Conservation (phyloP, 1,284 basidiomycete species). For the Coriolopsis trogii region DNA sequence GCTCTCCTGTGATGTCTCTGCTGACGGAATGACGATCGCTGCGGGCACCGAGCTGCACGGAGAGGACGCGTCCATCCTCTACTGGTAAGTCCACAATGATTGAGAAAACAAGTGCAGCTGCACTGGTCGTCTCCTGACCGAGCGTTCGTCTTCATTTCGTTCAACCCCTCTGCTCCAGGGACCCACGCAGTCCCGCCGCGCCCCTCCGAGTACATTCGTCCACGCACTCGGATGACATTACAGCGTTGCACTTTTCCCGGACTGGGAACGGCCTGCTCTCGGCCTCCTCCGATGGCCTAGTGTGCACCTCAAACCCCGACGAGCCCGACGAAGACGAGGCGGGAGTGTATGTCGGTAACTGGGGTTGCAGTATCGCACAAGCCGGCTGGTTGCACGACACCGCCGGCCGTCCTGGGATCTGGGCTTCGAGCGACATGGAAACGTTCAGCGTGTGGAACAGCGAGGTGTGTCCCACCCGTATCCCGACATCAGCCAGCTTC, state of each 20-base stretch:
- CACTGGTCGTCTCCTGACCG: no score
- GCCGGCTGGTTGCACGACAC: slow-evolving; percentile 61
- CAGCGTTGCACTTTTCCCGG: slow-evolving; percentile 58
- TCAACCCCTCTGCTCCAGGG: slow-evolving; percentile 46
- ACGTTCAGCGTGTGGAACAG: slow-evolving; percentile 76
- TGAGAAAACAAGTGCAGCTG: no score
- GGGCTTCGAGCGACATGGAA: slow-evolving; percentile 85
- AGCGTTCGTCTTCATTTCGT: neutral
- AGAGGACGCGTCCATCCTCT: slow-evolving; percentile 72
- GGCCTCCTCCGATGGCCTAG: slow-evolving; percentile 72
- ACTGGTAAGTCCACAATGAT: slow-evolving; percentile 55
- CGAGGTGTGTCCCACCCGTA: slow-evolving; percentile 57
- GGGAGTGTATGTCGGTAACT: slow-evolving; percentile 66
- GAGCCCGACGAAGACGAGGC: slow-evolving; percentile 81
- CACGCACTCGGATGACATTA: slow-evolving; percentile 81
- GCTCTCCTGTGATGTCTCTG: slow-evolving; percentile 69
- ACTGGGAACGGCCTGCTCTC: slow-evolving; percentile 54
- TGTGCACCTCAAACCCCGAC: slow-evolving; percentile 65
- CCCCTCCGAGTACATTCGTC: slow-evolving; percentile 56
- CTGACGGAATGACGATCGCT: slow-evolving; percentile 65
- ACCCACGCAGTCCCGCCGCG: slow-evolving; percentile 53
- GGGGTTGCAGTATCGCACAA: slow-evolving; percentile 76
- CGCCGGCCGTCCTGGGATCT: slow-evolving; percentile 44
- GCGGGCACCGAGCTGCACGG: slow-evolving; percentile 71
- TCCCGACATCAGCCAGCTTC: no score